Evolutionary conservation across 2,329 filamentous ascomycete species (phyloP).

Genomic region (Aplosporella prunicola): DNA sequence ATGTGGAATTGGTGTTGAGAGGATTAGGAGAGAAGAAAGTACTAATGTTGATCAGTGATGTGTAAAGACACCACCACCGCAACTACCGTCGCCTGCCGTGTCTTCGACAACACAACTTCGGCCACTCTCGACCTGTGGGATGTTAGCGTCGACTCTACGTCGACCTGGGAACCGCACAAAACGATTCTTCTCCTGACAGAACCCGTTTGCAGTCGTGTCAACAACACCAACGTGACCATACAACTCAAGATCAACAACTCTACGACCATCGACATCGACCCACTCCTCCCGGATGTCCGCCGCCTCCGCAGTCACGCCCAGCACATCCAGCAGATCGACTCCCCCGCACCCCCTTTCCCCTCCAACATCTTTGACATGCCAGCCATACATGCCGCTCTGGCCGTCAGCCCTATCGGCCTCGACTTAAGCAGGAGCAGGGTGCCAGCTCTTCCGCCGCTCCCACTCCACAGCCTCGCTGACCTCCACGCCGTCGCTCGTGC

Average conservation of each 20-base stretch:
- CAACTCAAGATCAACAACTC: constrained; percentile 29
- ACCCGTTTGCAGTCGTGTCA: constrained; percentile 36
- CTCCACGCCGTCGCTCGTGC: constrained; percentile 31
- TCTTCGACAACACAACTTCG: constrained; percentile 49
- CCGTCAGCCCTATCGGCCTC: too few species aligned
- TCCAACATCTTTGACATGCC: constrained; percentile 16
- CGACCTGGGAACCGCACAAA: constrained; percentile 37
- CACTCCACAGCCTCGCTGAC: constrained; percentile 36
- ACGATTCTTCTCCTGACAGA: constrained; percentile 44
- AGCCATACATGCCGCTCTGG: too few species aligned
- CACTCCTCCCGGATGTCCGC: constrained; percentile 42
- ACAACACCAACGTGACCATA: constrained; percentile 9
- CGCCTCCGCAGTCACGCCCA: constrained; percentile 45
- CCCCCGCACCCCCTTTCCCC: constrained; percentile 39
- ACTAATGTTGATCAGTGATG: too few species aligned
- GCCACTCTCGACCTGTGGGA: constrained; percentile 48
- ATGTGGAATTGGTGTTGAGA: too few species aligned
- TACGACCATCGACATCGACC: constrained; percentile 47
- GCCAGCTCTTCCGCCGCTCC: constrained; percentile 23
- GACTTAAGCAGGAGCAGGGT: too few species aligned
- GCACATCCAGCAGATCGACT: constrained; percentile 40
- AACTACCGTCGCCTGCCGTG: constrained; percentile 40
- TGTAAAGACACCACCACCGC: constrained; percentile 38
- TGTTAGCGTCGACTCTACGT: constrained; percentile 37
- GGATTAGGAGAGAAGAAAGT: too few species aligned